Evolutionary conservation across 2,329 filamentous ascomycete genomes (phyloP).

Genomic region (Herpomyces periplanetae): DNA sequence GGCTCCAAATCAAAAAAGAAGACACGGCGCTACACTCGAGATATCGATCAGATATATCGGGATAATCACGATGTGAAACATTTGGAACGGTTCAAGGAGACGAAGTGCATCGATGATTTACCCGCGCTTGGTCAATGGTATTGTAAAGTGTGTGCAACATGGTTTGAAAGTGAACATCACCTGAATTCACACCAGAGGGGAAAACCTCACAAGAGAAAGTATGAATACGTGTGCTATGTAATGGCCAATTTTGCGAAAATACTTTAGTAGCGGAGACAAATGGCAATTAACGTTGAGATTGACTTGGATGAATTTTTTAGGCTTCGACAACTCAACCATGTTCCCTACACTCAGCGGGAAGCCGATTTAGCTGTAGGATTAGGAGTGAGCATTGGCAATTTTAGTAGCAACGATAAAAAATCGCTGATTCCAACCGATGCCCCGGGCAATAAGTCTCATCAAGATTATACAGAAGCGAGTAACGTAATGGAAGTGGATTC

Average conservation of each 20-base stretch:
- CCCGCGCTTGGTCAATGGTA: slow-evolving; percentile 55
- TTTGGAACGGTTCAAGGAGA: slow-evolving; percentile 32
- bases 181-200: slow-evolving; percentile 34
- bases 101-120: slow-evolving; percentile 46
- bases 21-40: slow-evolving; percentile 17
- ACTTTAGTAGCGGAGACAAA: not conserved
- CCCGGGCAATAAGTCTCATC: too few relatives aligned
- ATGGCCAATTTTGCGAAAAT: slow-evolving; percentile 1
- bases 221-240: slow-evolving; percentile 3
- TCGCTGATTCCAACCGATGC: too few relatives aligned
- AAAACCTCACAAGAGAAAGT: slow-evolving; percentile 80
- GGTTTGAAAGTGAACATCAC: slow-evolving; percentile 55
- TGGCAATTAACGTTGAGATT: not conserved
- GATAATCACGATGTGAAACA: slow-evolving; percentile 45
- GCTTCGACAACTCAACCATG: slow-evolving; percentile 39
- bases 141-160: slow-evolving; percentile 76
- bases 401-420: slow-evolving; percentile 1
- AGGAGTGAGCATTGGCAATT: slow-evolving; percentile 21
- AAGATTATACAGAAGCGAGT: slow-evolving; percentile 1
- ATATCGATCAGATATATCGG: slow-evolving; percentile 61
- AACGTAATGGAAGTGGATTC: slow-evolving; percentile 2
- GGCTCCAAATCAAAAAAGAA: slow-evolving; percentile 12
- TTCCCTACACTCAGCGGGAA: slow-evolving; percentile 48
- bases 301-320: slow-evolving; percentile 10
- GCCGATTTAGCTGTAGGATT: slow-evolving; percentile 43